phyloP scores from a whole-genome alignment of 73 alveolate genomes.

The Effrenium voratum region DNA sequence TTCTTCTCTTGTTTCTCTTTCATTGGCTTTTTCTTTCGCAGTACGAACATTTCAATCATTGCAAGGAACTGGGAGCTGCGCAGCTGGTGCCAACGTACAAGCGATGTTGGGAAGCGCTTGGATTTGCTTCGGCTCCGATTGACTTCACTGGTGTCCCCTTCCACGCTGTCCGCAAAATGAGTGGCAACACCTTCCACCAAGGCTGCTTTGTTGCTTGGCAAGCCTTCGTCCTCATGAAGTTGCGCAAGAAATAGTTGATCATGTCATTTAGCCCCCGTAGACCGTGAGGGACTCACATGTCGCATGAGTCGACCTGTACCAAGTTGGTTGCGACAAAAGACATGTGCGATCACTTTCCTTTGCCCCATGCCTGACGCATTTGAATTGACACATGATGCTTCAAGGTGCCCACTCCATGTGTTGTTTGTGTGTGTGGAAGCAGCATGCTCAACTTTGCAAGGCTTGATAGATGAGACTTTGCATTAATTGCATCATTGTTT shows the following conservation, averaged over 20 bases:
- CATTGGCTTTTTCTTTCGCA: background rate
- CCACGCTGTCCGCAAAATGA: background rate
- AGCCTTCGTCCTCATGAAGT: background rate
- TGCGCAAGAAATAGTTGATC: background rate
- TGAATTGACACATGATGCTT: too few species aligned
- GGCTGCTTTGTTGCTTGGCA: conserved; percentile 30
- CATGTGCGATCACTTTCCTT: background rate
- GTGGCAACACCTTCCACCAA: conserved; percentile 21
- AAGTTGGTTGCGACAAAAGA: background rate
- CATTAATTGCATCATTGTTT: too few species aligned
- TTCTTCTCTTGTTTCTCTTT: background rate
- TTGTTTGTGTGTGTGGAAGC: too few species aligned
- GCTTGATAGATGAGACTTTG: too few species aligned
- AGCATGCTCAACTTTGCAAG: too few species aligned
- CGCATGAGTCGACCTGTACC: background rate
- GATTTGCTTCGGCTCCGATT: background rate
- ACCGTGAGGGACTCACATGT: background rate
- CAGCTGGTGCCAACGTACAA: conserved; percentile 6
- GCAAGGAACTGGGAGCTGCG: background rate
- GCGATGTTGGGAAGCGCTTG: background rate
- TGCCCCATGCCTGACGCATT: background rate
- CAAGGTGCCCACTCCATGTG: background rate
- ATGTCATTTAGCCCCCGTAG: background rate
- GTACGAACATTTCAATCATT: background rate
- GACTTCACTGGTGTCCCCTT: background rate